Evolutionary conservation across 108 stramenopile genomes (phyloP).

Genomic region (Fistulifera pelliculosa): DNA sequence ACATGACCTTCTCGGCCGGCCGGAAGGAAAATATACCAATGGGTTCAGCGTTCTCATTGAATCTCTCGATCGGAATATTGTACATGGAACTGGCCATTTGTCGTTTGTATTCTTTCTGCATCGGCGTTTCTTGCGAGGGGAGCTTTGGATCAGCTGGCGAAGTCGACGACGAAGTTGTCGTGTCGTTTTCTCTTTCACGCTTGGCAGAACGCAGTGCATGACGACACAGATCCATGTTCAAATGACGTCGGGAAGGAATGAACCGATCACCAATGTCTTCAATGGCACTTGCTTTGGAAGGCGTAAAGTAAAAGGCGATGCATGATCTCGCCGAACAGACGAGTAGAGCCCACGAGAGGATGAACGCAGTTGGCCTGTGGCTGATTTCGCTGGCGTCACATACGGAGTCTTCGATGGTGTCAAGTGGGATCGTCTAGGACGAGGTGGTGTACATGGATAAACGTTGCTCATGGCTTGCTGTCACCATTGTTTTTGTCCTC

Average conservation of each 20-base stretch:
- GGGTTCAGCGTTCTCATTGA: slow-evolving; percentile 29
- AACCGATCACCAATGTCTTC: slow-evolving; percentile 49
- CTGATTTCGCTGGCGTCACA: no score
- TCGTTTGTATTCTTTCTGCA: slow-evolving; percentile 77
- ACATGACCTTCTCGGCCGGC: neutral
- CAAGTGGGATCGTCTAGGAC: no score
- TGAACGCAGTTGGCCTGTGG: no score
- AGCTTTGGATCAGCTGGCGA: neutral
- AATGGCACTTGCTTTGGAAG: no score
- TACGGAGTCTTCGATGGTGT: no score
- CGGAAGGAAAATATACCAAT: slow-evolving; percentile 23
- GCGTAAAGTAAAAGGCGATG: no score
- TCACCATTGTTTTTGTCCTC: no score
- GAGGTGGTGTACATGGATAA: no score
- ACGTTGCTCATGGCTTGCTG: no score
- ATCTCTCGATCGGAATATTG: slow-evolving; percentile 59
- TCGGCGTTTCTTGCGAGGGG: slow-evolving; percentile 36
- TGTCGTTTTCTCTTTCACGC: slow-evolving; percentile 5
- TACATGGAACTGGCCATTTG: slow-evolving; percentile 74
- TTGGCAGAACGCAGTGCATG: slow-evolving; percentile 52
- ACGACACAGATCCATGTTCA: slow-evolving; percentile 71
- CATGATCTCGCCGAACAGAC: no score
- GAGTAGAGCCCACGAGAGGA: no score
- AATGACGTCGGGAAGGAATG: slow-evolving; percentile 73
- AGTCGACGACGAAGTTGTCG: slow-evolving; percentile 3